These are phyloP conservation scores for Phytophthora rubi DNA, from an alignment of 352 stramenopile genomes.

Conservation along the genomic window DNA sequence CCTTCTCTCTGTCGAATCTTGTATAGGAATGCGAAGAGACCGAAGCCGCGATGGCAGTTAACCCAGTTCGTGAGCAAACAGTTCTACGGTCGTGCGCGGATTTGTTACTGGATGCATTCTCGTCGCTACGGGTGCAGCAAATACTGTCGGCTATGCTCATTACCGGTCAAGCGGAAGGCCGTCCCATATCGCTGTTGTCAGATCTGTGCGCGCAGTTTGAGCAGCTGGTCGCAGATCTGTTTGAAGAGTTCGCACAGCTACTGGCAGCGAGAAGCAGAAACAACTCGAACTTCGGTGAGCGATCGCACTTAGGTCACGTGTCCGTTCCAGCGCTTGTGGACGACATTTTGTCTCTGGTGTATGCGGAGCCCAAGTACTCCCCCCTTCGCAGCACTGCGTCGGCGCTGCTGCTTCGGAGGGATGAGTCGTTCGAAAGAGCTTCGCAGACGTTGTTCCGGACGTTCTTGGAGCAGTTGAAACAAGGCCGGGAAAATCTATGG, in stretches of 20 bases:
- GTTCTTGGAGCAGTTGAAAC: background rate
- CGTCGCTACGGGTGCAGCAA: background rate
- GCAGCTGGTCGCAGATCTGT: background rate
- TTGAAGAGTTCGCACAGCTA: background rate
- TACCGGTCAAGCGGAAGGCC: background rate
- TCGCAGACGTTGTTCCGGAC: conserved; percentile 1
- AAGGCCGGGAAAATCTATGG: background rate
- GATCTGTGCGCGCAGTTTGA: background rate
- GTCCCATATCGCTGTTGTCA: background rate
- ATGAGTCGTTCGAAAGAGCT: background rate
- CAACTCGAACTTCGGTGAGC: background rate
- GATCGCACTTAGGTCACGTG: background rate
- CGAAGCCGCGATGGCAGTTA: background rate
- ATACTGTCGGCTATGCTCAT: background rate
- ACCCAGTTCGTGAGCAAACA: background rate
- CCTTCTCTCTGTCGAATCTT: conserved; percentile 7
- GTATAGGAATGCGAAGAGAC: background rate
- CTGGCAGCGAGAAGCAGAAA: background rate
- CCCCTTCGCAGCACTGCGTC: conserved; percentile 1
- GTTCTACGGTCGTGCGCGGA: background rate
- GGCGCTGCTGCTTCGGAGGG: background rate
- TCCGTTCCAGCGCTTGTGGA: background rate
- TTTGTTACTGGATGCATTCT: background rate
- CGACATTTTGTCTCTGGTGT: background rate
- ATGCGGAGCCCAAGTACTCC: background rate